These are phyloP conservation scores for Podaxis rugospora DNA, from an alignment of 768 basidiomycete species.

Conservation along the genomic window DNA sequence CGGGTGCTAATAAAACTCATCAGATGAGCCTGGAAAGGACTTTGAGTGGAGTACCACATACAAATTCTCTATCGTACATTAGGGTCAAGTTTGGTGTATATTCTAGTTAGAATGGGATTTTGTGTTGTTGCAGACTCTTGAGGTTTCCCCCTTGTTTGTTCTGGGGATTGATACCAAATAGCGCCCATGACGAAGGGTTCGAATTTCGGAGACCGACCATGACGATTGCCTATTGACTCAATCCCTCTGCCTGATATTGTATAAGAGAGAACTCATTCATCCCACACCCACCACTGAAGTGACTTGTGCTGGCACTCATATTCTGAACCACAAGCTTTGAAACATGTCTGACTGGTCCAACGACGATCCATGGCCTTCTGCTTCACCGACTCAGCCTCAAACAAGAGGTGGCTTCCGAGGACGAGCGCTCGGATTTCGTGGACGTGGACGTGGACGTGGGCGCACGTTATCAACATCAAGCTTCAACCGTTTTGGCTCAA, in stretches of 20 bases:
- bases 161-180: neutral
- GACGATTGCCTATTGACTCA: neutral
- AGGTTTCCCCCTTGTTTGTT: too few species aligned
- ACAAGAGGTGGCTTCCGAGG: neutral
- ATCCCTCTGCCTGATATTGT: neutral
- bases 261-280: neutral
- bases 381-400: neutral
- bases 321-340: neutral
- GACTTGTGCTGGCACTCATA: neutral
- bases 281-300: neutral
- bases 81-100: neutral
- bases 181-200: neutral
- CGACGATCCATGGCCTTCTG: neutral
- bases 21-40: constrained; percentile 38
- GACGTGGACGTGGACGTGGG: neutral
- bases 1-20: neutral
- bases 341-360: neutral
- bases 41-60: constrained; percentile 45
- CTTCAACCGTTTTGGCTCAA: neutral
- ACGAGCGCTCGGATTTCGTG: neutral
- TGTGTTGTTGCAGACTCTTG: too few species aligned
- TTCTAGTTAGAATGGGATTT: too few species aligned
- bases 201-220: too few species aligned
- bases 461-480: neutral
- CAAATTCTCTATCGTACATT: constrained; percentile 35